Evolutionary conservation across 2,329 filamentous ascomycete genomes (phyloP).

Genomic region (Paraphoma sp.): DNA sequence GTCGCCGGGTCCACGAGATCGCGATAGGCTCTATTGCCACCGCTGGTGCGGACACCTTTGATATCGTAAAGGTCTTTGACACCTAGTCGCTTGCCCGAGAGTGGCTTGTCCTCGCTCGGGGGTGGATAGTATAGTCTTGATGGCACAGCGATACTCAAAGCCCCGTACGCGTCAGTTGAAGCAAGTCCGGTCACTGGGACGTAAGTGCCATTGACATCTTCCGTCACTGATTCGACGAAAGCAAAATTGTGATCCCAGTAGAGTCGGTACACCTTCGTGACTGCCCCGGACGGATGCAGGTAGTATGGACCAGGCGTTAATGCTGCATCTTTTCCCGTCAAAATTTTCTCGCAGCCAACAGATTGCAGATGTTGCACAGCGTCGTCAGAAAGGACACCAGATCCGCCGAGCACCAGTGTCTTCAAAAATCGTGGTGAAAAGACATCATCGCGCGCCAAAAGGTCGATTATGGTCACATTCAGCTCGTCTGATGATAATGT

Average conservation of each 20-base stretch:
- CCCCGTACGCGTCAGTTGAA: slow-evolving; percentile 10
- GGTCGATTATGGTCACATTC: neutral
- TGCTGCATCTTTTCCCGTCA: neutral
- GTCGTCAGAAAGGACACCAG: neutral
- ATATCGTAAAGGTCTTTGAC: slow-evolving; percentile 28
- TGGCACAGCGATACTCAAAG: slow-evolving; percentile 18
- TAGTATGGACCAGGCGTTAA: slow-evolving; percentile 13
- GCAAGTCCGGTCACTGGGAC: slow-evolving; percentile 14
- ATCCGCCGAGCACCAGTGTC: slow-evolving; percentile 11
- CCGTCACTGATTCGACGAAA: slow-evolving; percentile 14
- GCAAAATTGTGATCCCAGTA: slow-evolving; percentile 18
- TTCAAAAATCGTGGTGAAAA: slow-evolving; percentile 10
- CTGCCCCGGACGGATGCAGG: slow-evolving; percentile 9
- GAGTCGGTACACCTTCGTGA: slow-evolving; percentile 15
- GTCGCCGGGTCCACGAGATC: slow-evolving; percentile 2
- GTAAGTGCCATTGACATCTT: slow-evolving; percentile 16
- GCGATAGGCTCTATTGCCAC: slow-evolving; percentile 20
- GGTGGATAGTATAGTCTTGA: slow-evolving; percentile 17
- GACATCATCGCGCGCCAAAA: slow-evolving; percentile 10
- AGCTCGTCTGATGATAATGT: neutral
- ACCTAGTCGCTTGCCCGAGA: slow-evolving; percentile 15
- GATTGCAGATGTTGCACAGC: slow-evolving; percentile 3
- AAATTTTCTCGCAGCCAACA: slow-evolving; percentile 7
- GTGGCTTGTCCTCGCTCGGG: slow-evolving; percentile 7
- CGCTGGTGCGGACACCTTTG: slow-evolving; percentile 16